Percentiles rank a stretch among this genome's conserved stretches.
Evolutionary conservation across 805 yeast species (phyloP).

Genomic region (Sugiyamaella floridensis): DNA sequence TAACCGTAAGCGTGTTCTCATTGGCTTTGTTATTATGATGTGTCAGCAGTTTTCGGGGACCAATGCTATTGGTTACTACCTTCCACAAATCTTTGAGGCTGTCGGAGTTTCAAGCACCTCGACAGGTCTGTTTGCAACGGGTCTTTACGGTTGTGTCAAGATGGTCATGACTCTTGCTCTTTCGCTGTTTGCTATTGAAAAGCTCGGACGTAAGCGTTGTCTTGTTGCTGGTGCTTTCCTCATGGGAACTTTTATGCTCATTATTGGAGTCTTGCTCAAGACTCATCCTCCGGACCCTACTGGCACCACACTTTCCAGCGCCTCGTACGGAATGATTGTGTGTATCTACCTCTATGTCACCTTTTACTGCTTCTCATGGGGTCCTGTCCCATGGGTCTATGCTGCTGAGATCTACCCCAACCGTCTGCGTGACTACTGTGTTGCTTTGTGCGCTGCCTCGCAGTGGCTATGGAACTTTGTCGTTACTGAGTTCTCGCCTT

Average conservation of each 20-base stretch:
- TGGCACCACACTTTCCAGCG: conserved; percentile 13
- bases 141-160: conserved; percentile 46
- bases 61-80: conserved; percentile 38
- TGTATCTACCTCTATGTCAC: conserved; percentile 14
- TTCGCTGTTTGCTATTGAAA: conserved; percentile 21
- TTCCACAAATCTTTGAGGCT: conserved; percentile 45
- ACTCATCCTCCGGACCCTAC: conserved; percentile 25
- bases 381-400: conserved; percentile 19
- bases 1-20: conserved; percentile 6
- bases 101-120: conserved; percentile 43
- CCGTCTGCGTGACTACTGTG: conserved; percentile 15
- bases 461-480: conserved; percentile 13
- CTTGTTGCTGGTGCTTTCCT: conserved; percentile 19
- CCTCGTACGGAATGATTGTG: conserved; percentile 14
- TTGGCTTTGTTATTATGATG: conserved; percentile 31
- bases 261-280: conserved; percentile 20
- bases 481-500: conserved; percentile 23
- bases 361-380: conserved; percentile 17
- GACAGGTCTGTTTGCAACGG: conserved; percentile 45
- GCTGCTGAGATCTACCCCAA: conserved; percentile 18
- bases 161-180: conserved; percentile 18
- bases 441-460: conserved; percentile 11
- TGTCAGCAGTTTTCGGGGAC: conserved; percentile 19
- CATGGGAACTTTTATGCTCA: conserved; percentile 20
- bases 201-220: conserved; percentile 22